Conservation (phyloP, 2,329 filamentous ascomycete species). For the Epichloe typhina region DNA sequence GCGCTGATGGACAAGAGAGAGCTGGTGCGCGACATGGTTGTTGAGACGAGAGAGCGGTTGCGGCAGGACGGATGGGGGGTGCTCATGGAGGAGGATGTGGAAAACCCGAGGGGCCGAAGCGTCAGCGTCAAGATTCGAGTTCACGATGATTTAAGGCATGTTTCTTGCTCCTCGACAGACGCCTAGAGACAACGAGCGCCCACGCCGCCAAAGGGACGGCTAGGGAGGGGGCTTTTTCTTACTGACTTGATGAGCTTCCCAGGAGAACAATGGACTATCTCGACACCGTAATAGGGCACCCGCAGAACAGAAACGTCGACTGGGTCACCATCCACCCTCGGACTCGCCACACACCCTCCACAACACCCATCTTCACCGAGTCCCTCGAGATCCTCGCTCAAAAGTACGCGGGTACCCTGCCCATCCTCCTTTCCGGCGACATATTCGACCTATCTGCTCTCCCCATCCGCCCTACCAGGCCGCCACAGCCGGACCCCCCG, state of each 20-base stretch:
- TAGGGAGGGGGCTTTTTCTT: not conserved
- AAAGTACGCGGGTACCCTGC: constrained; percentile 40
- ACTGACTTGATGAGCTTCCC: not conserved
- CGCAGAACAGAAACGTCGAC: constrained; percentile 41
- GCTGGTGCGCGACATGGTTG: constrained; percentile 52
- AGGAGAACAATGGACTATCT: constrained; percentile 49
- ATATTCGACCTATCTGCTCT: constrained; percentile 44
- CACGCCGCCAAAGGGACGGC: no score
- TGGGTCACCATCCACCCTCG: constrained; percentile 60
- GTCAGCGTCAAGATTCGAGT: constrained; percentile 61
- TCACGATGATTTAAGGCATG: constrained; percentile 46
- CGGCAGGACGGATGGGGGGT: constrained; percentile 40
- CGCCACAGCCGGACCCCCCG: constrained; percentile 18
- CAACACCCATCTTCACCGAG: constrained; percentile 46
- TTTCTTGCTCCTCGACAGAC: not conserved
- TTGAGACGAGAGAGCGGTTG: constrained; percentile 40
- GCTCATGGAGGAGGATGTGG: constrained; percentile 27
- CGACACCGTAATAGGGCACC: constrained; percentile 43
- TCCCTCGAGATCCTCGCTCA: constrained; percentile 43
- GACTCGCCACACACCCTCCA: constrained; percentile 47
- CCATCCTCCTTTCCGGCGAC: constrained; percentile 56
- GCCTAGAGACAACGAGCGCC: no score
- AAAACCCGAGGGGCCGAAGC: constrained; percentile 35
- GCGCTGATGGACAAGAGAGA: constrained; percentile 54
- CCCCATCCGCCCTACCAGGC: constrained; percentile 23